A percentile compares a stretch with the other conserved stretches of the same genome.
Conservation (phyloP, 2,329 filamentous ascomycete species). For the Alternaria conjuncta region DNA sequence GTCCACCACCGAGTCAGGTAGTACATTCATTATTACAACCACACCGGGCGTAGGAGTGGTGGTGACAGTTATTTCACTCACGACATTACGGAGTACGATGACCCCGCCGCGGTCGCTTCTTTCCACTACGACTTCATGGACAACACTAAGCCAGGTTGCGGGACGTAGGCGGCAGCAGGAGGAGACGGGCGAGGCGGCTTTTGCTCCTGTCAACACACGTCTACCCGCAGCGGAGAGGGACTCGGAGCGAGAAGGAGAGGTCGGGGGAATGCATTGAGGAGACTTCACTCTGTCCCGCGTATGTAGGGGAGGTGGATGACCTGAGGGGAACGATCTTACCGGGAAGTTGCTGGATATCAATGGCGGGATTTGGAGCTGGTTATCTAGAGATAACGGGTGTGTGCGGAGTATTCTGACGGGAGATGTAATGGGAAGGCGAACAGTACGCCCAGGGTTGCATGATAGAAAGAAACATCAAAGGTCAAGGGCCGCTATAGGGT, state of each 20-base stretch:
- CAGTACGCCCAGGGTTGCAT: background rate
- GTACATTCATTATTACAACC: background rate
- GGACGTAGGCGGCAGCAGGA: background rate
- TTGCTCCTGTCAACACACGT: background rate
- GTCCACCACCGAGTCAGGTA: background rate
- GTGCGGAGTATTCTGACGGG: background rate
- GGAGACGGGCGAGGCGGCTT: background rate
- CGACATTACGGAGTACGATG: background rate
- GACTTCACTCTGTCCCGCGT: background rate
- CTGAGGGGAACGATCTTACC: background rate
- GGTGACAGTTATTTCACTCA: background rate
- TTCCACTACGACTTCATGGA: background rate
- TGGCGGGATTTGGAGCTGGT: background rate
- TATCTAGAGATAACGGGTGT: background rate
- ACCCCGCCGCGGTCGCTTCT: background rate
- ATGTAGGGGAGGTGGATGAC: background rate
- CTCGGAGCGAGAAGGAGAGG: background rate
- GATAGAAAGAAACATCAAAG: background rate
- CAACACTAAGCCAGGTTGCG: background rate
- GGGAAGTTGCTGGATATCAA: background rate
- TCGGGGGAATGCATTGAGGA: background rate
- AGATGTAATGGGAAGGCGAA: background rate
- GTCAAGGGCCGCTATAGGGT: background rate
- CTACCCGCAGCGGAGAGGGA: background rate
- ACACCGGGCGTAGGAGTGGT: background rate